phyloP scores from a whole-genome alignment of 2,329 filamentous ascomycete genomes.

The Beauveria scarabaeidicola region DNA sequence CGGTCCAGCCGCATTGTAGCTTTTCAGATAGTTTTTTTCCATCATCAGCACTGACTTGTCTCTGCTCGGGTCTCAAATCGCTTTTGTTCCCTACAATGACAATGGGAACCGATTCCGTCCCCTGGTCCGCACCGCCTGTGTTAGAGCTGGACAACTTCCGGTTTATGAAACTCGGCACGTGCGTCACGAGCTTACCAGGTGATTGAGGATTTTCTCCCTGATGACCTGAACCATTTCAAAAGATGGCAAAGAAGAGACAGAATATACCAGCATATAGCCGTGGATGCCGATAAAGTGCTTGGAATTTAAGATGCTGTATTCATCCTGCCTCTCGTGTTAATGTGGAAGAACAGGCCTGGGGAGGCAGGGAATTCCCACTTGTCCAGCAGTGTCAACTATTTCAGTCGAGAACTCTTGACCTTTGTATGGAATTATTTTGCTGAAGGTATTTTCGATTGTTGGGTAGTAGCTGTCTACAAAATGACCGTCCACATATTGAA shows the following conservation, averaged over 20 bases:
- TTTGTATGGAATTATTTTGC: conserved; percentile 87
- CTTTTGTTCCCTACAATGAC: conserved; percentile 97
- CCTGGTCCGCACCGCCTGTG: conserved; percentile 39
- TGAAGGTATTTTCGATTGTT: conserved; percentile 98
- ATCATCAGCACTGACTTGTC: conserved; percentile 80
- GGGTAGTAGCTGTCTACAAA: conserved; percentile 99
- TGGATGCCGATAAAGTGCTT: conserved; percentile 99
- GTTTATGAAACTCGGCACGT: background rate
- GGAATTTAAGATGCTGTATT: conserved; percentile 96
- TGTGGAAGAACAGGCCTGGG: background rate
- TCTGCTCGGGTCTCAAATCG: conserved; percentile 84
- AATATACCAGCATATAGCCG: conserved; percentile 97
- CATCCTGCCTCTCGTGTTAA: conserved; percentile 53
- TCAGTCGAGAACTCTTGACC: conserved; percentile 91
- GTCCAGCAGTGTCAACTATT: conserved; percentile 95
- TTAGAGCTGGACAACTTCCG: background rate
- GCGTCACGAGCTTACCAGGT: conserved; percentile 57
- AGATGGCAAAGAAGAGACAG: conserved; percentile 85
- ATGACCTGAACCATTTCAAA: conserved; percentile 98
- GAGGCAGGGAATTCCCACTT: conserved; percentile 45
- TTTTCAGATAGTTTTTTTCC: conserved; percentile 78
- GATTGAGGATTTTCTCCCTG: conserved; percentile 93
- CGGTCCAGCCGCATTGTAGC: conserved; percentile 87
- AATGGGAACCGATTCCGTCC: conserved; percentile 84
- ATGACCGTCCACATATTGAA: conserved; percentile 93